Conservation (phyloP, 345 rosid genomes). For the Eucalyptus decipiens region DNA sequence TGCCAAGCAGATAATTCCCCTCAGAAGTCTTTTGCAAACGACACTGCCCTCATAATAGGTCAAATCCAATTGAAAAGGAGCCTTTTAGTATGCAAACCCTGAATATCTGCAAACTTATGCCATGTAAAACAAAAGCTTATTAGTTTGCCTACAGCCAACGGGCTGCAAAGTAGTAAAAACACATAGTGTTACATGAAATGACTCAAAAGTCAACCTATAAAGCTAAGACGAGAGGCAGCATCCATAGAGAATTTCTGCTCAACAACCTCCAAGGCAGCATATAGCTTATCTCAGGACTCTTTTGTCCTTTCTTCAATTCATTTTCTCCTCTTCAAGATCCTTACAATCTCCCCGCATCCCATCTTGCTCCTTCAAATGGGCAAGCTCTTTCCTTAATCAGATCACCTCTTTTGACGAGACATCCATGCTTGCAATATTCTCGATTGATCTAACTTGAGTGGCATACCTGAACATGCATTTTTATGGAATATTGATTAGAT, state of each 20-base stretch:
- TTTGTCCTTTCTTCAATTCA: constrained; percentile 7
- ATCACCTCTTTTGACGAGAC: background rate
- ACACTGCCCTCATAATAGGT: constrained; percentile 25
- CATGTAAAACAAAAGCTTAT: background rate
- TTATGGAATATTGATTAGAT: no score
- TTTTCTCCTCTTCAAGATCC: no score
- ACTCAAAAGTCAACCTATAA: constrained; percentile 23
- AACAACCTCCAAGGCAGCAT: constrained; percentile 26
- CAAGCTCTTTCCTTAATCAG: constrained; percentile 68
- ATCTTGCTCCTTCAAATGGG: no score
- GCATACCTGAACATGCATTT: no score
- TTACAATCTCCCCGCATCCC: no score
- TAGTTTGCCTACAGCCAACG: background rate
- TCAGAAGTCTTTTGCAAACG: constrained; percentile 1
- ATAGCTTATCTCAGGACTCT: constrained; percentile 34
- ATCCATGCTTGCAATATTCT: no score
- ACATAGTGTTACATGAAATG: background rate
- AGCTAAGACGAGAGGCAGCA: constrained; percentile 32
- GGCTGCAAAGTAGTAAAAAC: background rate
- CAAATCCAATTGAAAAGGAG: constrained; percentile 37
- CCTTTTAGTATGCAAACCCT: constrained; percentile 34
- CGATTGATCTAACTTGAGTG: no score
- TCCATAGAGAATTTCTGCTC: constrained; percentile 49
- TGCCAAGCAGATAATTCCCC: no score
- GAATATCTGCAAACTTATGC: constrained; percentile 23